phyloP scores from a whole-genome alignment of 768 basidiomycete species.

The Termitomyces sp. region DNA sequence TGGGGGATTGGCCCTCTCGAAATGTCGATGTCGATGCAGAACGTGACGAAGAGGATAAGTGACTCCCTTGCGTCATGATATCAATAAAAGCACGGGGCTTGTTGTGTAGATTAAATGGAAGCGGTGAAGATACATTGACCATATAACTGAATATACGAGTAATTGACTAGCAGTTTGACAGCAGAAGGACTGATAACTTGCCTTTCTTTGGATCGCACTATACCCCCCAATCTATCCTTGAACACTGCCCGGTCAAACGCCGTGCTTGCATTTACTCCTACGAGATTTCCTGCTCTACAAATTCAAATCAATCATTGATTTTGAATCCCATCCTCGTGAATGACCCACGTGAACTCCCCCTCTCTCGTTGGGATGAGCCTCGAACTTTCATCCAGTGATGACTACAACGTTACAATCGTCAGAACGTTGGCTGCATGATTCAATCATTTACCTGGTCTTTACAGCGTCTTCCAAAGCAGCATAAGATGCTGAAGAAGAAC shows the following conservation, averaged over 20 bases:
- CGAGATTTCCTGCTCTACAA: constrained; percentile 2
- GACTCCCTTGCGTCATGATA: constrained; percentile 6
- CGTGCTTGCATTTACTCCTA: background rate
- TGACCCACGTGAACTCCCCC: constrained; percentile 5
- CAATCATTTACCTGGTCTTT: constrained; percentile 7
- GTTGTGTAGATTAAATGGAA: constrained; percentile 55
- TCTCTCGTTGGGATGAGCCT: constrained; percentile 23
- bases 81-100: constrained; percentile 19
- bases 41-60: constrained; percentile 20
- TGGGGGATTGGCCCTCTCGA: constrained; percentile 10
- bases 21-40: constrained; percentile 19
- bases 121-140: constrained; percentile 52
- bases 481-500: constrained; percentile 14
- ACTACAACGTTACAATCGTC: constrained; percentile 3
- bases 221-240: constrained; percentile 43
- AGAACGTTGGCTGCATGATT: background rate
- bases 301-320: background rate
- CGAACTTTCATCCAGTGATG: constrained; percentile 16
- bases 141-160: constrained; percentile 28
- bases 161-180: background rate
- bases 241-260: constrained; percentile 40
- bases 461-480: constrained; percentile 17
- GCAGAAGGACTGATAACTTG: constrained; percentile 17
- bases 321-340: background rate
- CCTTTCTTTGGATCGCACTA: constrained; percentile 58